These are phyloP conservation scores for Butyriboletus pseudospeciosus DNA, from an alignment of 1,284 basidiomycete species.

Conservation along the genomic window DNA sequence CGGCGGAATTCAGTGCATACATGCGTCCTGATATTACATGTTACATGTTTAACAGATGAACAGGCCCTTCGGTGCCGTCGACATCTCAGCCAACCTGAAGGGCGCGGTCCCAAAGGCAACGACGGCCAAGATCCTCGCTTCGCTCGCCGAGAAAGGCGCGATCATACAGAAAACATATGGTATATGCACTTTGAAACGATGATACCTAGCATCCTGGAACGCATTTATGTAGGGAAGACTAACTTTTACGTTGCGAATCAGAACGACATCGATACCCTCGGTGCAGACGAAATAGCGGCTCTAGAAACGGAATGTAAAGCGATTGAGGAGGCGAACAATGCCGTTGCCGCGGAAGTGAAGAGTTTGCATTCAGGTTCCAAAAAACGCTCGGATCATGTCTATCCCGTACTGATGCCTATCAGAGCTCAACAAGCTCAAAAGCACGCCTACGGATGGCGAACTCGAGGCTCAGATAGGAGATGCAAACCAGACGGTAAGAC, in stretches of 20 bases:
- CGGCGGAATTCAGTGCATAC: not conserved
- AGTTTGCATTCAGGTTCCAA: constrained; percentile 25
- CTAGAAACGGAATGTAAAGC: constrained; percentile 53
- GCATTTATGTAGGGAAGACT: constrained; percentile 60
- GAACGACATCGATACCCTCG: constrained; percentile 56
- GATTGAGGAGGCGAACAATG: constrained; percentile 60
- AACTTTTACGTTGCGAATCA: constrained; percentile 80
- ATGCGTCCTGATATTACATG: not conserved
- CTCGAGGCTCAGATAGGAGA: constrained; percentile 49
- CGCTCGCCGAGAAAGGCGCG: constrained; percentile 72
- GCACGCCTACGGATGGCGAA: constrained; percentile 64
- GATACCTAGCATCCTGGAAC: not conserved
- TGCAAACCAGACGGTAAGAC: constrained; percentile 41
- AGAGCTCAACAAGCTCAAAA: constrained; percentile 65
- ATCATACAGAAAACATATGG: constrained; percentile 77
- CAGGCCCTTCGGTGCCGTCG: constrained; percentile 73
- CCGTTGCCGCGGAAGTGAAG: constrained; percentile 44
- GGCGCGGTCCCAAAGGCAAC: constrained; percentile 77
- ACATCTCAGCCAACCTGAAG: constrained; percentile 84
- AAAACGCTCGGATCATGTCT: not conserved
- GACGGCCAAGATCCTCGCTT: constrained; percentile 74
- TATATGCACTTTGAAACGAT: constrained; percentile 28
- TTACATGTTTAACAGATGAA: constrained; percentile 53
- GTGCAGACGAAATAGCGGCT: constrained; percentile 52
- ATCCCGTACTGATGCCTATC: constrained; percentile 6